A percentile compares a stretch with the other conserved stretches of the same genome.
Conservation (phyloP, 108 stramenopile species). For the Nitzschia inconspicua region DNA sequence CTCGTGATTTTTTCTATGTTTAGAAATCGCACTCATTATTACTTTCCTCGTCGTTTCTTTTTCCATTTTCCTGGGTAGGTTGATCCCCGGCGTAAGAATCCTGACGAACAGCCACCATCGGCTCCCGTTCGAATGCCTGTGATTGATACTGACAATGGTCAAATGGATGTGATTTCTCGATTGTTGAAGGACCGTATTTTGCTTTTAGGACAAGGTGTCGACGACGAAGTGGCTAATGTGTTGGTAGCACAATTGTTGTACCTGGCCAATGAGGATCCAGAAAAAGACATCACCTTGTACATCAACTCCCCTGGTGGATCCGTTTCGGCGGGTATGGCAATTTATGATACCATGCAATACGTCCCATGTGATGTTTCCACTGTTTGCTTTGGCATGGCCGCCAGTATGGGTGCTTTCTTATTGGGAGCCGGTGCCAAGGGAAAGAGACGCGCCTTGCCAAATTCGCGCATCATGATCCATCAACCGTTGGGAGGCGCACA, state of each 20-base stretch:
- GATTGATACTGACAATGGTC: slow-evolving; percentile 67
- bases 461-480: slow-evolving; percentile 97
- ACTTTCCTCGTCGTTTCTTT: neutral
- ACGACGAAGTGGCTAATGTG: slow-evolving; percentile 86
- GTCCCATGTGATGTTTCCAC: slow-evolving; percentile 83
- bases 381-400: slow-evolving; percentile 88
- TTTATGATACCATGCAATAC: slow-evolving; percentile 86
- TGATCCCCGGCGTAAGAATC: slow-evolving; percentile 82
- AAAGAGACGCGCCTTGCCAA: slow-evolving; percentile 88
- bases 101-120: slow-evolving; percentile 60
- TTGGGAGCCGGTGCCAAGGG: slow-evolving; percentile 83
- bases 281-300: slow-evolving; percentile 86
- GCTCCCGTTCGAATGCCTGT: slow-evolving; percentile 70
- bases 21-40: neutral
- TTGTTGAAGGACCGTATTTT: slow-evolving; percentile 89
- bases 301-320: slow-evolving; percentile 84
- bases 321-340: slow-evolving; percentile 69
- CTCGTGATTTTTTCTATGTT: neutral
- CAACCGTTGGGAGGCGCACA: slow-evolving; percentile 96
- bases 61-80: slow-evolving; percentile 37
- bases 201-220: slow-evolving; percentile 82
- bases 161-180: slow-evolving; percentile 73
- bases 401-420: slow-evolving; percentile 84
- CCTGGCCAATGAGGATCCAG: slow-evolving; percentile 81
- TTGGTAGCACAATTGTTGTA: slow-evolving; percentile 86